Evolutionary conservation across 495 filamentous ascomycete species (phyloP).

Genomic region (Penicillium arizonense): DNA sequence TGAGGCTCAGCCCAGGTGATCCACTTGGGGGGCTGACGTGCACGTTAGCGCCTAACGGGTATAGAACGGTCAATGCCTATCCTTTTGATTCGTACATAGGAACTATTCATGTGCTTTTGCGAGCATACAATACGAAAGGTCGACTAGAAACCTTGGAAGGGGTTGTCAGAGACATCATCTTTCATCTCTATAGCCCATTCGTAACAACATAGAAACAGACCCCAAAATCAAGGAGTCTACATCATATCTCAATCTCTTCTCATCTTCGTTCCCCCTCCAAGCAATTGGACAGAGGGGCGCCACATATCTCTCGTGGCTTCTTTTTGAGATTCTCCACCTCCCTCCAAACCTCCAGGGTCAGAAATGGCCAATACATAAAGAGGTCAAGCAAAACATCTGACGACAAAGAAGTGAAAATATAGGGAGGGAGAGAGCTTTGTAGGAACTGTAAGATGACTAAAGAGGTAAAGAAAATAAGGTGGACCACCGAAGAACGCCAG

Average conservation of each 20-base stretch:
- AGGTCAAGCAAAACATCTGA: slow-evolving; percentile 11
- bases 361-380: slow-evolving; percentile 13
- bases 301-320: slow-evolving; percentile 9
- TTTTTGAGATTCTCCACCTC: slow-evolving; percentile 13
- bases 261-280: slow-evolving; percentile 15
- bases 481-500: slow-evolving; percentile 52
- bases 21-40: no score
- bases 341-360: slow-evolving; percentile 17
- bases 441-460: slow-evolving; percentile 26
- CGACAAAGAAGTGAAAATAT: slow-evolving; percentile 20
- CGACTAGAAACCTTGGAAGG: not conserved
- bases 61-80: no score
- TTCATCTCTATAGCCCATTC: slow-evolving; percentile 48
- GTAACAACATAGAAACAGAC: slow-evolving; percentile 46
- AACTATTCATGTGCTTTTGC: not conserved
- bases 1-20: no score
- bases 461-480: slow-evolving; percentile 33
- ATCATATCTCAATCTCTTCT: slow-evolving; percentile 16
- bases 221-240: slow-evolving; percentile 17
- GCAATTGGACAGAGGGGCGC: slow-evolving; percentile 3
- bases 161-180: slow-evolving; percentile 23
- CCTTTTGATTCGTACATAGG: no score
- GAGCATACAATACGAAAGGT: not conserved
- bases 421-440: slow-evolving; percentile 21
- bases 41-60: no score